Conservation (phyloP, 179 eudicot genomes). For the Spinacia oleracea region DNA sequence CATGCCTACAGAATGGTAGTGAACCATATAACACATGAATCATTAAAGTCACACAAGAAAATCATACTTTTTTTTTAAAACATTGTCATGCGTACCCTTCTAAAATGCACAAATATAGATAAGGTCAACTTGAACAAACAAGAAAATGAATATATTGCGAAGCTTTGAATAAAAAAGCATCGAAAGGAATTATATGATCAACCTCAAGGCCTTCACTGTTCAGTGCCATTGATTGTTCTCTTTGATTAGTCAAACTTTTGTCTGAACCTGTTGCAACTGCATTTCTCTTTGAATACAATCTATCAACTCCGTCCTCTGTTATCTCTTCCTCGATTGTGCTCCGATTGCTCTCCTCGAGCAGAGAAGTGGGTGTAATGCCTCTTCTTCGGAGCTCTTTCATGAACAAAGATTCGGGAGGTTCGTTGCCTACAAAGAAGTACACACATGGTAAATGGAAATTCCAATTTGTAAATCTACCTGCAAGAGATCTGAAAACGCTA, state of each 20-base stretch:
- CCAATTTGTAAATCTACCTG: background rate
- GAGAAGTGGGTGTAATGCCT: conserved; percentile 79
- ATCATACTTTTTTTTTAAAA: background rate
- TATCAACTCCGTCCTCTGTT: conserved; percentile 56
- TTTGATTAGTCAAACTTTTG: conserved; percentile 67
- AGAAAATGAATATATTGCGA: background rate
- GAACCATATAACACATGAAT: background rate
- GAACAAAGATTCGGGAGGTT: conserved; percentile 91
- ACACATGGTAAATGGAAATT: background rate
- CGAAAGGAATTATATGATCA: conserved; percentile 14
- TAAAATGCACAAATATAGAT: background rate
- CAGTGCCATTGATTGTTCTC: conserved; percentile 86
- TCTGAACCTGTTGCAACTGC: conserved; percentile 54
- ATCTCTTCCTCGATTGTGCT: conserved; percentile 55
- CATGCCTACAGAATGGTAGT: background rate
- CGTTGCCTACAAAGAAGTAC: conserved; percentile 63
- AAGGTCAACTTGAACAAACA: background rate
- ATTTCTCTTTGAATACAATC: conserved; percentile 56
- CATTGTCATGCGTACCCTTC: background rate
- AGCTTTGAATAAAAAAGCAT: conserved; percentile 15
- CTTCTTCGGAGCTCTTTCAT: conserved; percentile 89
- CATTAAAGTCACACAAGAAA: background rate
- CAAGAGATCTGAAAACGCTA: background rate
- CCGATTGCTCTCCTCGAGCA: conserved; percentile 73
- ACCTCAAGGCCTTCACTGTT: conserved; percentile 99